Base-by-base conservation (phyloP, 2,329 filamentous ascomycete species). In the Aquanectria penicillioides region DNA sequence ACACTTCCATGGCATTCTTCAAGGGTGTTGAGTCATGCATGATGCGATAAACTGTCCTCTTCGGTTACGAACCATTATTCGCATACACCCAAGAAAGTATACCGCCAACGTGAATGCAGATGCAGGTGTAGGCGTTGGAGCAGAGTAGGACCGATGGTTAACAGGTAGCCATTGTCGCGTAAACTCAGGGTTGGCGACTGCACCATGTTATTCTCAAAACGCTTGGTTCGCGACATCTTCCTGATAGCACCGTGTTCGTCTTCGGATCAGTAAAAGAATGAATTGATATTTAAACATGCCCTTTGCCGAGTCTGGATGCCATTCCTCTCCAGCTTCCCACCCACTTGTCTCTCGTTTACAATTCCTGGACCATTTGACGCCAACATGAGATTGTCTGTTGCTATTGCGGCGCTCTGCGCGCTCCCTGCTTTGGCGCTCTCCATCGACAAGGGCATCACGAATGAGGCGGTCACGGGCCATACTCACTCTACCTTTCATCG, bases 371-470 rank as follows among this genome's bases (percentile, higher is more conserved):
- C n/a, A n/a, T n/a, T n/a, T n/a, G n/a, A n/a, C 23, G 28, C 52
- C 41, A 63, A 12, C 34, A 72, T 72, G 70, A 70, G 57, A 57
- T 44, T 68, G 36, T 59, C 52, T 9, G 17, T 71, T 15, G 64
- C 64, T 18, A 18, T 70, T 10, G 33, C 64, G 28, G 62, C 61
- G 44, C 59, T 72, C 50, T 64, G 63, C 46, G 68, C 61, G 34
- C 18, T 60, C 10, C 63, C 69, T 13, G 57, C 36, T 17, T 44
- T 56, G 17, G 53, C 64, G 29, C 43, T 56, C 11, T 17, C 64
- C 7, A 20, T 26, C 25, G 54, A 56, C 10, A 38, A 47, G 13
- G 33, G 23, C 7, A 55, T 40, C 11, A 41, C 33, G 47, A 50
- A 12, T 11, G 40, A 13, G 18, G 38, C n/a, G 18, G 10, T 7